Conservation (phyloP, 2,329 filamentous ascomycete genomes). For the Fusarium pseudonygamai region DNA sequence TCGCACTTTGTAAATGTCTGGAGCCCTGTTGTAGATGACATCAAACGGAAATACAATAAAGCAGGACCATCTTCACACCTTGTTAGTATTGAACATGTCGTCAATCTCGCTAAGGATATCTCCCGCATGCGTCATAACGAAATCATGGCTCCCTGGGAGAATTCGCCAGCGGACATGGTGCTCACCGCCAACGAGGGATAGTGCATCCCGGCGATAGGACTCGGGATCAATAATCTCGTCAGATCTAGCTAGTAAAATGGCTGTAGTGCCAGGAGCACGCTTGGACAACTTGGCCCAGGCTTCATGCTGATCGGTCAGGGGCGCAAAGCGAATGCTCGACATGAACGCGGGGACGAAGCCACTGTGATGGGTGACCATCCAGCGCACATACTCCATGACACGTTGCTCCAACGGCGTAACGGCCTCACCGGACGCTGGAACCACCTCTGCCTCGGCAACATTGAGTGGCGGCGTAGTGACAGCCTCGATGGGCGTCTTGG, state of each 20-base stretch:
- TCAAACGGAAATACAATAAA: not conserved
- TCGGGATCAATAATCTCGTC: constrained; percentile 64
- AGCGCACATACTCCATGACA: constrained; percentile 63
- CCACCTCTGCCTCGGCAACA: constrained; percentile 55
- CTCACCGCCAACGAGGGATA: constrained; percentile 61
- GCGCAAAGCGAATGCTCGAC: constrained; percentile 64
- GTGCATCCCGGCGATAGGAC: constrained; percentile 59
- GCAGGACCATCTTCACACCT: constrained; percentile 1
- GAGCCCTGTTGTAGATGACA: not conserved
- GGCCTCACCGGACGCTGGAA: constrained; percentile 40
- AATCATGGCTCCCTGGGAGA: constrained; percentile 67
- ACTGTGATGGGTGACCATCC: constrained; percentile 65
- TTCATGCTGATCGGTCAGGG: constrained; percentile 62
- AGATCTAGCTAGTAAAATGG: constrained; percentile 60
- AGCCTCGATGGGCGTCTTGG: constrained; percentile 40
- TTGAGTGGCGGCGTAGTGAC: constrained; percentile 42
- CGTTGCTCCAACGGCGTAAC: constrained; percentile 55
- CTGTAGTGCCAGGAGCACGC: constrained; percentile 56
- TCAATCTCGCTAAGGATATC: constrained; percentile 58
- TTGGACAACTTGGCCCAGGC: constrained; percentile 59
- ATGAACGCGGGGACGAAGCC: constrained; percentile 70
- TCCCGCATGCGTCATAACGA: constrained; percentile 65
- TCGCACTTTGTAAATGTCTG: not conserved
- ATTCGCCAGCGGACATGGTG: constrained; percentile 60
- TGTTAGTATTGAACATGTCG: constrained; percentile 55